Percentiles rank a stretch among this genome's conserved stretches.
phyloP scores from a whole-genome alignment of 169 alveolate genomes.

The Blepharisma undulans region DNA sequence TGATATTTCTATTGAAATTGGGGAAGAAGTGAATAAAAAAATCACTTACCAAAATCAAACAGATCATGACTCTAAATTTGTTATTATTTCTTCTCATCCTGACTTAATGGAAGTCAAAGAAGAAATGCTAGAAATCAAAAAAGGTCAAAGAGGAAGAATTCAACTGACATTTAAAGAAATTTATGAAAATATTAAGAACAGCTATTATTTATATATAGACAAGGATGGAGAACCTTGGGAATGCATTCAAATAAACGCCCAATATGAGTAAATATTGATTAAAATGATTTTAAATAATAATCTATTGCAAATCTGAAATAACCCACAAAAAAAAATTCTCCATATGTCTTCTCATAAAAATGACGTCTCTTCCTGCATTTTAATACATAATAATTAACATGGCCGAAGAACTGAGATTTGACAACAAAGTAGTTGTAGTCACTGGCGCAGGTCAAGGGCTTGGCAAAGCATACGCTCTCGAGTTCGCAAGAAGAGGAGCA shows the following conservation, averaged over 20 bases:
- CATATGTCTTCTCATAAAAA: background rate
- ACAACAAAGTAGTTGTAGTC: slow-evolving; percentile 77
- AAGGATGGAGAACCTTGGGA: slow-evolving; percentile 36
- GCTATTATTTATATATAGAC: slow-evolving; percentile 12
- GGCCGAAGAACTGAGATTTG: slow-evolving; percentile 57
- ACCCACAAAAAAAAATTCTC: background rate
- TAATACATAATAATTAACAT: slow-evolving; percentile 6
- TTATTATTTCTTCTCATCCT: slow-evolving; percentile 4
- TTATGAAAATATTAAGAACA: background rate
- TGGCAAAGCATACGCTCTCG: slow-evolving; percentile 86
- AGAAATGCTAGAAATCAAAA: background rate
- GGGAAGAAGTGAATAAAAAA: background rate
- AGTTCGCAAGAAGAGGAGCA: slow-evolving; percentile 85
- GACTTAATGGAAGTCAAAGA: slow-evolving; percentile 17
- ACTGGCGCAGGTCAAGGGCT: slow-evolving; percentile 90
- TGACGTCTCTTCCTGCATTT: background rate
- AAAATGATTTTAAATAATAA: background rate
- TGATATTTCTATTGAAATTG: background rate
- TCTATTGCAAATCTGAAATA: background rate
- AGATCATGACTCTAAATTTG: background rate
- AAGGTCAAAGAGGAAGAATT: background rate
- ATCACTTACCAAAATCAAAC: slow-evolving; percentile 1
- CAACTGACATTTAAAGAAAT: background rate
- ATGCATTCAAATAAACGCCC: background rate
- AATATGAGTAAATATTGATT: background rate